Percentiles rank a stretch among this genome's conserved stretches.
phyloP scores from a whole-genome alignment of 2,329 filamentous ascomycete species.

The Gnomoniopsis sp. region DNA sequence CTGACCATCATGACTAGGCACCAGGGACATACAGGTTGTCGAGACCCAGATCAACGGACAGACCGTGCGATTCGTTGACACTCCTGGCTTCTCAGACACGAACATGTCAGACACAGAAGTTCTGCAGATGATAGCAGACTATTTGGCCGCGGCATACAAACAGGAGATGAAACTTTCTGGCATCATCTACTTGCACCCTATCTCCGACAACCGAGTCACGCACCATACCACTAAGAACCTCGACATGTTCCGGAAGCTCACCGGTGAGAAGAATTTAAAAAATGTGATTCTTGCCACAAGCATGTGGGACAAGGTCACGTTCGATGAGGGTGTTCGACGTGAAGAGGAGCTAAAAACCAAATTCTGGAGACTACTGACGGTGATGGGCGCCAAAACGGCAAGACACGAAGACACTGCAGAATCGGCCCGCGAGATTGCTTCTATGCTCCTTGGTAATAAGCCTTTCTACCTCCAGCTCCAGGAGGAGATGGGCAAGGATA shows the following conservation, averaged over 20 bases:
- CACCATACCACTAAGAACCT: constrained; percentile 37
- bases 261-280: constrained; percentile 35
- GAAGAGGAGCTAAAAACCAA: constrained; percentile 32
- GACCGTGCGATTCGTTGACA: constrained; percentile 37
- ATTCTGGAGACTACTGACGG: constrained; percentile 34
- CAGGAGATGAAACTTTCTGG: constrained; percentile 34
- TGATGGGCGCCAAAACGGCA: constrained; percentile 26
- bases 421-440: constrained; percentile 22
- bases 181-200: constrained; percentile 44
- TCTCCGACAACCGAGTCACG: constrained; percentile 38
- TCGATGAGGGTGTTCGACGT: constrained; percentile 22
- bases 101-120: constrained; percentile 40
- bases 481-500: constrained; percentile 59
- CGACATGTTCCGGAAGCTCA: constrained; percentile 41
- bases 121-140: constrained; percentile 37
- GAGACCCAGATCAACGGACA: constrained; percentile 26
- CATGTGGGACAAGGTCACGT: constrained; percentile 37
- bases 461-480: constrained; percentile 61
- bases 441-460: constrained; percentile 50
- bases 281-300: constrained; percentile 40
- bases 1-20: constrained; percentile 21
- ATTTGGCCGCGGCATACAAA: constrained; percentile 30
- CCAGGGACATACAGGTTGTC: constrained; percentile 27
- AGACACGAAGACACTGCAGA: constrained; percentile 23
- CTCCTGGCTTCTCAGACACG: constrained; percentile 46